Conservation (phyloP, 169 alveolate species). For the Besnoitia besnoiti region DNA sequence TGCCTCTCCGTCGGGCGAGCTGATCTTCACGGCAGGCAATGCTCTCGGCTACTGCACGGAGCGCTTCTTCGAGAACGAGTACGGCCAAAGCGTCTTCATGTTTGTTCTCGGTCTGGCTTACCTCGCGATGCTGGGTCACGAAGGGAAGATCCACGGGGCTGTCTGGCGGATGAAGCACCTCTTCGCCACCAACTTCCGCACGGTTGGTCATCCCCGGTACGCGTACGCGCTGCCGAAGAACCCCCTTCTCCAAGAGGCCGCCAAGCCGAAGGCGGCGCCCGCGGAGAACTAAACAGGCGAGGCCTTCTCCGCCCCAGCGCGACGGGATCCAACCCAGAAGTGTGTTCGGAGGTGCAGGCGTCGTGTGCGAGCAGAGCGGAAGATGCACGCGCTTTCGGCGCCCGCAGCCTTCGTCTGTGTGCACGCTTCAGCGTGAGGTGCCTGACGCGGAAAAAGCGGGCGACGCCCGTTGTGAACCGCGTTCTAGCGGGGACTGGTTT, state of each 20-base stretch:
- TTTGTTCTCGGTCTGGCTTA: slow-evolving; percentile 31
- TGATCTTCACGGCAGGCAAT: slow-evolving; percentile 39
- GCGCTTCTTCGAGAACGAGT: slow-evolving; percentile 42
- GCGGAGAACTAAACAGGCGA: no score
- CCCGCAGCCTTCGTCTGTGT: no score
- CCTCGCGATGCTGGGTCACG: slow-evolving; percentile 41
- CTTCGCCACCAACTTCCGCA: slow-evolving; percentile 40
- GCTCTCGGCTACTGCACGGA: slow-evolving; percentile 46
- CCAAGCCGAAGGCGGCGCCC: slow-evolving; percentile 1
- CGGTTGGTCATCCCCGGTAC: slow-evolving; percentile 48
- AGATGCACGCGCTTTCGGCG: no score
- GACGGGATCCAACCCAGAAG: no score
- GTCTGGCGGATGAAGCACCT: slow-evolving; percentile 34
- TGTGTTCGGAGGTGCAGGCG: no score
- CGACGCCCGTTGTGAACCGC: no score
- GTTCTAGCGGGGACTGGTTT: no score
- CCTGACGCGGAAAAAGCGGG: no score
- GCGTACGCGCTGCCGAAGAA: slow-evolving; percentile 50
- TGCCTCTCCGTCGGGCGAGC: slow-evolving; percentile 27
- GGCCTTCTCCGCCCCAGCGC: no score
- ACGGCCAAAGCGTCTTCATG: slow-evolving; percentile 50
- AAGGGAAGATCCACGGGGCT: slow-evolving; percentile 56
- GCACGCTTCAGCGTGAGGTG: no score
- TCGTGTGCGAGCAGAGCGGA: no score
- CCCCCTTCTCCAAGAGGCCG: slow-evolving; percentile 28